These are phyloP conservation scores for Boletus sp. DNA, from an alignment of 1,284 basidiomycete genomes.

Conservation along the genomic window DNA sequence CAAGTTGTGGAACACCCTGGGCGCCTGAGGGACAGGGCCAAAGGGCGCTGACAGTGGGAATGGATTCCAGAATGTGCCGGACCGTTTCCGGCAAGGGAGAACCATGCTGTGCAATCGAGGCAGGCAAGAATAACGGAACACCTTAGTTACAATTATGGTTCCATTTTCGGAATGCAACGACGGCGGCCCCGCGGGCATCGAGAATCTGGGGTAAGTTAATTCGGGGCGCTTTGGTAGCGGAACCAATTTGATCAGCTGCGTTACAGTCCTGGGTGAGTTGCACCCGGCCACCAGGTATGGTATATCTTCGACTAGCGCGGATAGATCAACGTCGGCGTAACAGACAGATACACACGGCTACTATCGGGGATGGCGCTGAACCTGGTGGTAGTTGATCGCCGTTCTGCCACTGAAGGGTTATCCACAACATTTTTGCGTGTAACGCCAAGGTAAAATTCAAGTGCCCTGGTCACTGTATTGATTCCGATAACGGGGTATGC, in stretches of 20 bases:
- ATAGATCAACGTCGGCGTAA: slow-evolving; percentile 70
- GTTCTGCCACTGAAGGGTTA: not conserved
- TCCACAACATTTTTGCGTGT: slow-evolving; percentile 31
- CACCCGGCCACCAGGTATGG: slow-evolving; percentile 71
- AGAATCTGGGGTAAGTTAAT: slow-evolving; percentile 56
- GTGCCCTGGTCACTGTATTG: slow-evolving; percentile 74
- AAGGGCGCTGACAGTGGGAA: slow-evolving; percentile 56
- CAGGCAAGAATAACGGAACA: slow-evolving; percentile 8
- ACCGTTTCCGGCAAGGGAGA: slow-evolving; percentile 42
- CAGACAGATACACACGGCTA: slow-evolving; percentile 61
- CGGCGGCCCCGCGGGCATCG: slow-evolving; percentile 69
- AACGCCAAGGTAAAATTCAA: slow-evolving; percentile 60
- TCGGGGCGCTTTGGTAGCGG: slow-evolving; percentile 75
- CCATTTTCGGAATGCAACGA: slow-evolving; percentile 59
- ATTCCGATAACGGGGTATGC: slow-evolving; percentile 67
- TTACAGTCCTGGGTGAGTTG: slow-evolving; percentile 48
- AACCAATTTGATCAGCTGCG: slow-evolving; percentile 53
- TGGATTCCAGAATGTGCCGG: slow-evolving; percentile 41
- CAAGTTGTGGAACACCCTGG: slow-evolving; percentile 34
- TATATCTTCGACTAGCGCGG: slow-evolving; percentile 65
- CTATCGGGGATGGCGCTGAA: slow-evolving; percentile 28
- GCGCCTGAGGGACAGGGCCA: slow-evolving; percentile 48
- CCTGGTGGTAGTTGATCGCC: slow-evolving; percentile 20
- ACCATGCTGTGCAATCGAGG: slow-evolving; percentile 31
- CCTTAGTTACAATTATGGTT: not conserved